Conservation (phyloP, 1,139 yeast species). For the Zygotorulaspora mrakii region DNA sequence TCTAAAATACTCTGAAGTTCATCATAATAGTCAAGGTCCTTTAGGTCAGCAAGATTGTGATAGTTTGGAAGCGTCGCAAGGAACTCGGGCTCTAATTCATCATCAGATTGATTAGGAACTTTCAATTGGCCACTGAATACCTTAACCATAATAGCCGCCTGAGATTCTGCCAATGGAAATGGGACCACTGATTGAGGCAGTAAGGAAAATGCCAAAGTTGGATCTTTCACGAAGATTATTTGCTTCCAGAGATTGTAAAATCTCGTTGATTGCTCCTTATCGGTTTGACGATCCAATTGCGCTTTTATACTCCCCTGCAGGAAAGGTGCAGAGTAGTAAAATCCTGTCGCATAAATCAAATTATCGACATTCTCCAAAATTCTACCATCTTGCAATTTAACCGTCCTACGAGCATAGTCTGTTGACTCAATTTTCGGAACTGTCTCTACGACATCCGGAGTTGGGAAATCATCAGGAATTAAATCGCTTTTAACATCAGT, state of each 20-base stretch:
- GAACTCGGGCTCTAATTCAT: constrained; percentile 12
- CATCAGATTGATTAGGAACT: constrained; percentile 39
- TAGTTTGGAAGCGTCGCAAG: constrained; percentile 10
- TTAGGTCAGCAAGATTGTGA: constrained; percentile 14
- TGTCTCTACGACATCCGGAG: constrained; percentile 23
- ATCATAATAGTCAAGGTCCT: constrained; percentile 26
- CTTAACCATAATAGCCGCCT: constrained; percentile 54
- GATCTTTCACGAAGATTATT: constrained; percentile 49
- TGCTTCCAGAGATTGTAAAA: constrained; percentile 54
- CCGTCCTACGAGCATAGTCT: constrained; percentile 37
- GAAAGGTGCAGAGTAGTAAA: constrained; percentile 49
- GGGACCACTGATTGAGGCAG: constrained; percentile 54
- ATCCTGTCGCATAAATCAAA: constrained; percentile 66
- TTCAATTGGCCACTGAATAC: constrained; percentile 48
- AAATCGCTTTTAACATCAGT: constrained; percentile 36
- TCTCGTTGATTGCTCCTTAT: constrained; percentile 40
- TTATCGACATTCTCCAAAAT: constrained; percentile 43
- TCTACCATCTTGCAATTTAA: constrained; percentile 41
- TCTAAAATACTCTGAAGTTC: constrained; percentile 23
- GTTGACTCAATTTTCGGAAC: constrained; percentile 36
- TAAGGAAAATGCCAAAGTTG: constrained; percentile 53
- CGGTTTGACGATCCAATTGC: constrained; percentile 43
- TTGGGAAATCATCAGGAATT: constrained; percentile 30
- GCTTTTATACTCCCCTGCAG: constrained; percentile 36
- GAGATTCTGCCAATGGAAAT: constrained; percentile 56